Evolutionary conservation across 108 stramenopile genomes (phyloP), one percentile per base, ranked within the genome.

Genomic region (Pseudonitzschia multiseries): DNA sequence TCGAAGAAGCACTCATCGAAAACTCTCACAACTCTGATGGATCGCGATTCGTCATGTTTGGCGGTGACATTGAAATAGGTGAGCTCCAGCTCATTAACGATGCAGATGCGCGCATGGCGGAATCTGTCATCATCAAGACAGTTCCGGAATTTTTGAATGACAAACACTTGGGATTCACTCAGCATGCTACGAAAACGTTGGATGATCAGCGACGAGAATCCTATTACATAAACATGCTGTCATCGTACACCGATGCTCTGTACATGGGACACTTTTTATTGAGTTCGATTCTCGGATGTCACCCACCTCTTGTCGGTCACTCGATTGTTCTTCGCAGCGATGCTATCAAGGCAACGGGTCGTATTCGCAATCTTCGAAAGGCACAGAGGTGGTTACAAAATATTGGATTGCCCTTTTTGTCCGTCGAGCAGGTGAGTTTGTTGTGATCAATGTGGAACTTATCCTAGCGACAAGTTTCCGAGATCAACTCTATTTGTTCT

Each of bases 291-390:
- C 65, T 84, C 8, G 84, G 84, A 56, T 84, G 84, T 60, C 84
- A 84, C 59, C 84, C 84, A 52, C 84, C 84, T n/a, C 72, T 85
- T 10, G 84, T 85, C 28, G 84, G 84, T 43, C 84, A 85, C 68
- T 85, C 84, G 20, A 82, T 82, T 57, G 77, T 85, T 72, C 56
- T 85, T 26, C 79, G 81, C 17, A 82, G 79, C 40, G 84, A 85
- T 26, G 84, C 84, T 12, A 69, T 85, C 62, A 79, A 74, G 26
- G 78, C 82, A 41, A 77, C 76, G 59, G 84, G 84, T 20, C 81
- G 84, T 20, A 85, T 85, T 70, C 81, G 84, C 10, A 85, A 57
- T 24, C 71, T 85, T 20, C 79, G 84, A 20, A 85, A 80, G 60
- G 81, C 79, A 5, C 84, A 84, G 64, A 69, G 84, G 15, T 84